Base-by-base conservation (phyloP, 306 rosid genomes). In the Astragalus membranaceus region DNA sequence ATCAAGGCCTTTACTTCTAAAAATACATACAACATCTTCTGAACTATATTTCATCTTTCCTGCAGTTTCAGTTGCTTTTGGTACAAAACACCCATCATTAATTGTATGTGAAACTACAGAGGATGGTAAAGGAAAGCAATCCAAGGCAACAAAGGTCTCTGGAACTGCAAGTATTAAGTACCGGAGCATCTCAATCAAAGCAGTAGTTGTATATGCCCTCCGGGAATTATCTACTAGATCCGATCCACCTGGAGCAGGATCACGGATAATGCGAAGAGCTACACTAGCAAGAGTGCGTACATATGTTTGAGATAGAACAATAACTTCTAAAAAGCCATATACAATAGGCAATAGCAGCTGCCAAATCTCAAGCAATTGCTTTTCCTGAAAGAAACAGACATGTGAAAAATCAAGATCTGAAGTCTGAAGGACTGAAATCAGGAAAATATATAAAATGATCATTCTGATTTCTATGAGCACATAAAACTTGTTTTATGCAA, bases 201-300 rank as follows among this genome's bases (percentile, higher is more conserved):
- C 88, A 82, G 90, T 80, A 50, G 87, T 78, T 6, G 96, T 88
- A 77, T 88, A 93, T 3, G 90, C 93, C 80, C 88, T 90, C 56
- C 96, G 79, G 51, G 97, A 93, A 81, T 93, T 90, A 72, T 88
- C 93, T 15, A 93, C 96, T 16, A 88, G 87, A 80, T 90, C 98
- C 10, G 97, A 93, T 67, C 97, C 91, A 72, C 98, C 97, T 5
- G 95, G 87, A 75, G 92, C 87, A 74, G 98, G 92, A 72, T 86
- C 96, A 6, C 85, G 87, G 14, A 93, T 84, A 66, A 87, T 78
- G 68, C 86, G 86, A 78, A 93, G 74, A 43, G 92, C 91, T 73
- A 85, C 72, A 69, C 88, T 89, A 66, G 87, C 92, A 59, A 93
- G 93, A 71, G 70, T 82, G 35, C 90, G 92, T 44, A 93, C 98